Base-by-base conservation (phyloP, 768 basidiomycete genomes). In the Suillus lakei region DNA sequence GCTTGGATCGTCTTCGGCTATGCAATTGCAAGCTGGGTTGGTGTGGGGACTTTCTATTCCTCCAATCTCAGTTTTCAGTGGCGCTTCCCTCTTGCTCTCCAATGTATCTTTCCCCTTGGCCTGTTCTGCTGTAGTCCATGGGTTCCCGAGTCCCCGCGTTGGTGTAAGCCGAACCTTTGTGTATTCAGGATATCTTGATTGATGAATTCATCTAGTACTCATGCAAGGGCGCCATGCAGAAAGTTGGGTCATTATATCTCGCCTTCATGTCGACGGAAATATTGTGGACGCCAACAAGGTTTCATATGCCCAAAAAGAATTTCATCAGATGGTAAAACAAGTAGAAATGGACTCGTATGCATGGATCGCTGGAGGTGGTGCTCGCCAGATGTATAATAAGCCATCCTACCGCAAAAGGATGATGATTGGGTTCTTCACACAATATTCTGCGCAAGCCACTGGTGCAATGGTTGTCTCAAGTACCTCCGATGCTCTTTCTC, bases 371-470 rank as follows among this genome's bases (percentile, higher is more conserved):
- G 59, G 34, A 41, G 59, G 64, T 39, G 64, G 59, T 28, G 13
- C 58, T 12, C 18, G 46, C 18, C 64, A 64, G 55, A 48, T 64
- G 32, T 58, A 46, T 28, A 64, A 12, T 23, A 64, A 60, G 53
- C 58, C 38, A 21, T 64, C 63, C 18, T 64, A 64, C 38, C 58
- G 63, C 32, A 60, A 44, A n/a, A 56, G 63, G 28, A 64, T 64
- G 63, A 60, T 56, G 41, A 64, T 61, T 43, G 64, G 59, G 36
- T 64, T 28, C 8, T 28, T 28, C 50, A 26, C 13, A 48, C 46
- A 48, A n/a, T 26, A 50, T 50, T 3, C 26, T 26, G 39, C 60
- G 7, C 60, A 61, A 28, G 60, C 60, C 5, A 61, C 60, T 48
- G 60, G 41, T 23, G 60, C 26, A 30, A 61, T 61, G 41, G 60